Base-by-base conservation (phyloP, 1,284 basidiomycete species). In the Inonotus hispidus region DNA sequence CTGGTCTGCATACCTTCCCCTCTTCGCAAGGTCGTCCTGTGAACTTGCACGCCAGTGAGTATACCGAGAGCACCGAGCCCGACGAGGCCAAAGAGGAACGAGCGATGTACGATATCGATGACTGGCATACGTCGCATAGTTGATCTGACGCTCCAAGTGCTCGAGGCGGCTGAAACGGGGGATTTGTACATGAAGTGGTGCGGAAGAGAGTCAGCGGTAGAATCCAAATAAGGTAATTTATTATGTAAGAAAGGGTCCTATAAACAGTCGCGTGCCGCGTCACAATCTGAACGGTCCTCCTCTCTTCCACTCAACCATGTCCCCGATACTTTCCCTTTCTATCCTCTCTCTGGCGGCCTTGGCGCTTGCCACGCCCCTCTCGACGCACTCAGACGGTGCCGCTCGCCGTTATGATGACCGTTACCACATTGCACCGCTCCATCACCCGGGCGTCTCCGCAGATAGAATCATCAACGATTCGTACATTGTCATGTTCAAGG, bases 401-500 rank as follows among this genome's bases (percentile, higher is more conserved):
- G 67, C 75, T 21, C 72, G 75, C 47, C 71, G 76, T 39, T 66
- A 73, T 50, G 76, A 78, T 53, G 73, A 78, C 21, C 74, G 79
- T 53, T 70, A 87, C 49, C 66, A 75, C 21, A 71, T 85, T 53
- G 89, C 88, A 2, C 88, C 88, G 2, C 70, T 84, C 58, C 56
- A 58, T 67, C 74, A 66, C 61, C 73, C 83, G 69, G 74, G 66
- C 76, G 70, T 62, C 75, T 84, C 63, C 11, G 25, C 59, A 16
- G 84, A 90, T 72, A 85, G 88, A 59, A 78, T 82, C 63, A 79
- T 95, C 69, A 88, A 92, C 76, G 88, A 93, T 79, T 88, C 90
- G 27, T 98, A 97, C 79, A 93, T 97, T 64, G 83, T 97, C 73
- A 82, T 93, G 72, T 80, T 97, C 69, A 93, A 92, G 80, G 81